Evolutionary conservation across 768 basidiomycete species (phyloP), one percentile per base, ranked within the genome.

Genomic region (Trametes punicea): DNA sequence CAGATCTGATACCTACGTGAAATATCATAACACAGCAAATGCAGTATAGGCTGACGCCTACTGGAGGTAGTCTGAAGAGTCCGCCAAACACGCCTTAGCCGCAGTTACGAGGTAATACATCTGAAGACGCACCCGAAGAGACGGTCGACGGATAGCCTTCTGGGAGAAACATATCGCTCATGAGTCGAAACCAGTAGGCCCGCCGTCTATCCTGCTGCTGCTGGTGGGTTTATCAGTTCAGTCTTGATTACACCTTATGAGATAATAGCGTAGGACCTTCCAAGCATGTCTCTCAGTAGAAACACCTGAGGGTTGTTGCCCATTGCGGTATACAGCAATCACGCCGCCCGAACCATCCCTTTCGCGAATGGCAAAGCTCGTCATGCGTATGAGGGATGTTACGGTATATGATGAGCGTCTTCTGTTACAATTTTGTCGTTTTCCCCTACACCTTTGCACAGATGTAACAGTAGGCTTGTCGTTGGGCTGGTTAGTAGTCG

Each of bases 131-230:
- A 83, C 84, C 85, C 66, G 81, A 74, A 48, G 84, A 81, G 23
- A 87, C 84, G 21, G 72, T 83, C 6, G 71, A 65, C 2, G 85
- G 85, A 59, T 83, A 86, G 0, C 84, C 84, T 13, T 80, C 77
- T 2, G 84, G 84, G 21, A 85, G 76, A 58, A 87, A 87, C 26
- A 85, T 71, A 51, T 75, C 74, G 16, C 67, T 69, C 8, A 77
- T 56, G 38, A 79, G 65, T 25, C 48, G 50, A 3, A 54, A 53
- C 64, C 64, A 62, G 18, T 20, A 33, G 16, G 18, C 34, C 20
- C 46, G 41, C 29, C 41, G 30, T 13, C 20, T 10, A 33, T 44
- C 23, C 36, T 10, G 8, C 5, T 18, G n/a, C 25, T 13, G n/a
- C n/a, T n/a, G n/a, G 25, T 25, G 15, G 5, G 34, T 8, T 36